Conservation (phyloP, 805 yeast species). For the Nakazawaea wyomingensis region DNA sequence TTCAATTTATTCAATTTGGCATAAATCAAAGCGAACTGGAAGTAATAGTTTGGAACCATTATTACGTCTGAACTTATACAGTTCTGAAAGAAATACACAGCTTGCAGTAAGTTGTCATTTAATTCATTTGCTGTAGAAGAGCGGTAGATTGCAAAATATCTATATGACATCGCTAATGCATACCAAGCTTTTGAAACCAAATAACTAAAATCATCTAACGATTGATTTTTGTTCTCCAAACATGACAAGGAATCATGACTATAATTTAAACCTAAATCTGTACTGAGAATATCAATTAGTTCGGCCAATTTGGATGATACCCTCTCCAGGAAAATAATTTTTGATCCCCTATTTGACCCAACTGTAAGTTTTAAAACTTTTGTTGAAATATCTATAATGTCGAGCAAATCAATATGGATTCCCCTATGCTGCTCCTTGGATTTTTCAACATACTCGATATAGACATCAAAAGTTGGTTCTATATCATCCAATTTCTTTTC, state of each 20-base stretch:
- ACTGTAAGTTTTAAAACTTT: conserved; percentile 16
- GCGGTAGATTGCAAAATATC: conserved; percentile 1
- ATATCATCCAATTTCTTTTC: conserved; percentile 18
- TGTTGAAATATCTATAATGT: conserved; percentile 19
- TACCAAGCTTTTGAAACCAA: conserved; percentile 1
- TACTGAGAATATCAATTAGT: not conserved
- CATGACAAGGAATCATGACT: not conserved
- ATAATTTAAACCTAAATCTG: not conserved
- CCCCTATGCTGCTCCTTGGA: conserved; percentile 30
- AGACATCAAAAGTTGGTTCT: conserved; percentile 33
- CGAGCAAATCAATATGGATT: conserved; percentile 32
- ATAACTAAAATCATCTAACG: not conserved
- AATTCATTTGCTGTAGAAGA: conserved; percentile 2
- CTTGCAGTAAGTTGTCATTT: not conserved
- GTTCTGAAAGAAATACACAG: conserved; percentile 1
- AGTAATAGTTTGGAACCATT: not conserved
- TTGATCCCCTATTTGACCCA: conserved; percentile 13
- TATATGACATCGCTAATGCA: conserved; percentile 8
- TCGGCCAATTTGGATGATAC: not conserved
- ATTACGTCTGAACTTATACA: not conserved
- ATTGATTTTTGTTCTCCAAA: not conserved
- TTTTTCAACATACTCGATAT: conserved; percentile 34
- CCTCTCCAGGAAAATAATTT: conserved; percentile 4
- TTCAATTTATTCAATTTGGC: conserved; percentile 9
- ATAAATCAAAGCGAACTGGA: conserved; percentile 6